phyloP scores from a whole-genome alignment of 352 stramenopile genomes.

The Aphanomyces astaci region DNA sequence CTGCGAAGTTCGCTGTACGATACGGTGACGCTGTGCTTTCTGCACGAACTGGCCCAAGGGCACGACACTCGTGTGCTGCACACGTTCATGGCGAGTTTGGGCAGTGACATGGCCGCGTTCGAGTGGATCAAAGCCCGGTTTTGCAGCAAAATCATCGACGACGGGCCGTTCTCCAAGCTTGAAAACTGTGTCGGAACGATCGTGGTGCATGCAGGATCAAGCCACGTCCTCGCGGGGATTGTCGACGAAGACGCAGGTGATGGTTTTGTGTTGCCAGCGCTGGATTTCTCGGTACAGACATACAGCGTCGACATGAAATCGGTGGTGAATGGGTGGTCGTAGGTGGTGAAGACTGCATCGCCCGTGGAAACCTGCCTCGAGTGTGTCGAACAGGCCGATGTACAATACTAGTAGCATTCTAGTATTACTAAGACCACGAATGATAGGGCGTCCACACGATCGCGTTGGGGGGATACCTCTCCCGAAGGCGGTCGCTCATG shows the following conservation, averaged over 20 bases:
- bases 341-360: not conserved
- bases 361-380: not conserved
- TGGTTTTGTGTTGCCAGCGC: not conserved
- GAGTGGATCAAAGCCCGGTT: constrained; percentile 1
- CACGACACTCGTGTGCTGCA: not conserved
- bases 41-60: constrained; percentile 15
- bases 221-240: not conserved
- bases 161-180: constrained; percentile 5
- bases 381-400: not conserved
- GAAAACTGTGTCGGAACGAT: constrained; percentile 1
- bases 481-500: not conserved
- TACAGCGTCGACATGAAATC: not conserved
- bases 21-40: constrained; percentile 17
- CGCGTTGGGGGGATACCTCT: not conserved
- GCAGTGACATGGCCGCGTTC: not conserved
- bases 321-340: not conserved
- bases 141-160: constrained; percentile 11
- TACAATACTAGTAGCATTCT: not conserved
- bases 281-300: not conserved
- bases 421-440: not conserved
- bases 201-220: not conserved
- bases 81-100: not conserved
- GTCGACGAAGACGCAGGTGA: not conserved
- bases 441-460: not conserved
- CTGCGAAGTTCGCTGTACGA: constrained; percentile 10